phyloP scores from a whole-genome alignment of 495 filamentous ascomycete species.

The Penicillium longicatenatum region DNA sequence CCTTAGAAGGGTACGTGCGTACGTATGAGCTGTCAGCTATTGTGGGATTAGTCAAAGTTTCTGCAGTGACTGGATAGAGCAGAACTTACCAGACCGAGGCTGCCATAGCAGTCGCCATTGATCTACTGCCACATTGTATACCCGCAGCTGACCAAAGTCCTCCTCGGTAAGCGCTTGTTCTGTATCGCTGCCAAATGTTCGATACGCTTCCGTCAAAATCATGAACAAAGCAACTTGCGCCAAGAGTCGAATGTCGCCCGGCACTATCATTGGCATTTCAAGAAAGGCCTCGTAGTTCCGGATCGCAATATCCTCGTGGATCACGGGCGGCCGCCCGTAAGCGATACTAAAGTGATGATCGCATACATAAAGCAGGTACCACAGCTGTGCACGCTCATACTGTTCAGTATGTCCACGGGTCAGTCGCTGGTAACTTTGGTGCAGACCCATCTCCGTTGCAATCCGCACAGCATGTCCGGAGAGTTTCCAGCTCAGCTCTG shows the following conservation, averaged over 20 bases:
- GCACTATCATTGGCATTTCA: conserved; percentile 45
- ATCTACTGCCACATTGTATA: conserved; percentile 57
- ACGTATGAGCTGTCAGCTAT: conserved; percentile 55
- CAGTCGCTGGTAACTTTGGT: conserved; percentile 53
- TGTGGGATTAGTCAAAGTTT: conserved; percentile 4
- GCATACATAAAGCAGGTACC: conserved; percentile 58
- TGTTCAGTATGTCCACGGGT: conserved; percentile 49
- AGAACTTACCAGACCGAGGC: conserved; percentile 49
- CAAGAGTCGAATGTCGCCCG: conserved; percentile 55
- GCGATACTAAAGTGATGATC: conserved; percentile 59
- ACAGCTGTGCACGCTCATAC: conserved; percentile 50
- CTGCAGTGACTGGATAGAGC: background rate
- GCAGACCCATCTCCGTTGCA: conserved; percentile 54
- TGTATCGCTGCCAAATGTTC: conserved; percentile 56
- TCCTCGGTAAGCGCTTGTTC: conserved; percentile 56
- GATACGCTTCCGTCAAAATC: conserved; percentile 59
- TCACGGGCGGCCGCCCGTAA: conserved; percentile 55
- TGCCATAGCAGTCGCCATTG: conserved; percentile 61
- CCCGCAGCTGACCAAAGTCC: conserved; percentile 51
- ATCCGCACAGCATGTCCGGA: conserved; percentile 57
- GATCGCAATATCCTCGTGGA: conserved; percentile 56
- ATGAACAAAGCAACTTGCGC: conserved; percentile 60
- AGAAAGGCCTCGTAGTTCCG: conserved; percentile 55
- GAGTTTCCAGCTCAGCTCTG: conserved; percentile 55
- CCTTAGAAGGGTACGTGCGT: conserved; percentile 59